A percentile compares a stretch with the other conserved stretches of the same genome.
phyloP scores from a whole-genome alignment of 441 rosid species.

The Theobroma grandiflorum region DNA sequence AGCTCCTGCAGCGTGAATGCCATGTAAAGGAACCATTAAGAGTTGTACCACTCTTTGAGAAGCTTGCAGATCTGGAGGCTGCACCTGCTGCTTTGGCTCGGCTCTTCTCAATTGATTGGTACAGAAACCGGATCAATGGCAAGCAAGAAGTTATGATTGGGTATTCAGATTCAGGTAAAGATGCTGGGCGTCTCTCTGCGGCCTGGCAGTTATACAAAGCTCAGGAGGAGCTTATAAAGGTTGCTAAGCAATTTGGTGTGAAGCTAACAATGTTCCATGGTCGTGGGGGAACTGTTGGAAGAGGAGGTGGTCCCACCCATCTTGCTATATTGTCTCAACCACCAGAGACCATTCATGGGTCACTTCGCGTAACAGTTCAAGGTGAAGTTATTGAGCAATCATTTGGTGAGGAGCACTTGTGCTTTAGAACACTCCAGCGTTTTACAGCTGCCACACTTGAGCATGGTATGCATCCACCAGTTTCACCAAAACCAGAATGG shows the following conservation, averaged over 20 bases:
- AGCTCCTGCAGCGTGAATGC: constrained; percentile 94
- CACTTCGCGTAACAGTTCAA: constrained; percentile 89
- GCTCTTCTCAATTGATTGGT: constrained; percentile 94
- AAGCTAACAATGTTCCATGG: constrained; percentile 98
- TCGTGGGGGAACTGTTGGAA: constrained; percentile 97
- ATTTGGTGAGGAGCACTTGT: constrained; percentile 91
- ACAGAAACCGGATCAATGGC: constrained; percentile 82
- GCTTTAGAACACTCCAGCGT: constrained; percentile 93
- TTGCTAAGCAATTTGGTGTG: constrained; percentile 83
- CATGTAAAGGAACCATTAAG: constrained; percentile 82
- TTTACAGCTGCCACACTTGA: constrained; percentile 95
- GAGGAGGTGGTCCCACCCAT: constrained; percentile 99
- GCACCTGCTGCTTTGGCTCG: constrained; percentile 95
- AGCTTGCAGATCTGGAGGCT: constrained; percentile 94
- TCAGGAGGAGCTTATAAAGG: constrained; percentile 95
- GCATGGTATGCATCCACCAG: constrained; percentile 88
- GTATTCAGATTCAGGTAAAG: constrained; percentile 97
- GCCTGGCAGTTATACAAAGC: constrained; percentile 97
- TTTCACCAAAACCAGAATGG: constrained; percentile 96
- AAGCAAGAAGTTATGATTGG: constrained; percentile 99
- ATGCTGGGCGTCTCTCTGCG: constrained; percentile 92
- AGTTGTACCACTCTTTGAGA: constrained; percentile 94
- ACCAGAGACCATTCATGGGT: constrained; percentile 91
- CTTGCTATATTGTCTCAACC: constrained; percentile 99
- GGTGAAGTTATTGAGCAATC: constrained; percentile 98